phyloP scores from a whole-genome alignment of 75 land plant genomes.

The Pinus albicaulis region DNA sequence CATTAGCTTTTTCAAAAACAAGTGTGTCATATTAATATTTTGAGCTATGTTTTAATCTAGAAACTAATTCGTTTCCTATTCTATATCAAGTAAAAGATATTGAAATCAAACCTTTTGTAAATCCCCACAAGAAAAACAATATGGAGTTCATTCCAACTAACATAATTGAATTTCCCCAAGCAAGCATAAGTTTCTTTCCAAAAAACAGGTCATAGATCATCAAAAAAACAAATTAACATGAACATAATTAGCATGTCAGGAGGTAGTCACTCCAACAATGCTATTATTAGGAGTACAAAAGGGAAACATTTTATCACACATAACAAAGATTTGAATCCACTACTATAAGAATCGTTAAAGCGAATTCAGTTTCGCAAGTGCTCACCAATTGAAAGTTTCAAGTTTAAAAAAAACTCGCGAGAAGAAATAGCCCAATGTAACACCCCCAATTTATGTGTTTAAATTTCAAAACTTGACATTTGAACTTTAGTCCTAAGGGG shows the following conservation, averaged over 20 bases:
- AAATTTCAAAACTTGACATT: too few relatives aligned
- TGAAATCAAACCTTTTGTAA: too few relatives aligned
- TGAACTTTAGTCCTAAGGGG: too few relatives aligned
- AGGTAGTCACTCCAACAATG: background rate
- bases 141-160: constrained; percentile 19
- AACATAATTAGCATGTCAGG: background rate
- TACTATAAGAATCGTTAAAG: background rate
- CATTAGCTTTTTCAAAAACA: too few relatives aligned
- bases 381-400: background rate
- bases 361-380: background rate
- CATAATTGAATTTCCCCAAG: constrained; percentile 61
- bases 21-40: too few relatives aligned
- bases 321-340: background rate
- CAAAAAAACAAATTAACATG: background rate
- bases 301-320: background rate
- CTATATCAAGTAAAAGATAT: too few relatives aligned
- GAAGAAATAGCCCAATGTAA: constrained; percentile 43
- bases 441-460: too few relatives aligned
- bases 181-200: constrained; percentile 57
- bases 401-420: constrained; percentile 39
- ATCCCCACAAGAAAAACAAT: too few relatives aligned
- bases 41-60: too few relatives aligned
- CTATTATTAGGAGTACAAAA: background rate
- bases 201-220: constrained; percentile 1
- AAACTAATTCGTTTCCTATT: too few relatives aligned